Evolutionary conservation across 768 basidiomycete genomes (phyloP), one percentile per base, ranked within the genome.

Genomic region (Mycena vitilis): DNA sequence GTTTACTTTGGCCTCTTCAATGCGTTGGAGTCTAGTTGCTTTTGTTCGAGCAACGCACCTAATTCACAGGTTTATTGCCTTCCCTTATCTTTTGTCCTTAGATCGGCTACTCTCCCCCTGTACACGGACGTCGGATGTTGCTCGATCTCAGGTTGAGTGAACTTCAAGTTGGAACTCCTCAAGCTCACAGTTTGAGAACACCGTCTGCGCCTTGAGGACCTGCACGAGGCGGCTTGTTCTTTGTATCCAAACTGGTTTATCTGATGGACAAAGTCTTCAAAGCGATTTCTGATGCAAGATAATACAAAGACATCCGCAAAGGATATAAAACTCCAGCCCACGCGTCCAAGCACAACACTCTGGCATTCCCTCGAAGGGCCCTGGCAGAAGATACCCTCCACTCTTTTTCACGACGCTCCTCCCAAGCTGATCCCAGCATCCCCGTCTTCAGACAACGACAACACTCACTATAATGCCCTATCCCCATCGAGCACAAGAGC

Each of bases 331-430:
- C 58, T 25, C 7, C 5, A 23, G 37, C 10, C 40, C 40, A 40
- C 44, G n/a, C 18, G 30, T 30, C 30, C 30, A 9, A 37, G 13
- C 18, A 15, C 15, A 63, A 40, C 10, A 30, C 22, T 34, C 49
- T 58, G 66, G 59, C 36, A 62, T 42, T 63, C 57, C 67, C 61
- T 68, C 25, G 61, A 68, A 37, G 56, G 67, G 67, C 56, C 34
- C 51, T 53, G 36, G 16, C 45, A 60, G 15, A 23, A 25, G 59
- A 60, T n/a, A 45, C 56, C 48, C 25, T 44, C 20, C 55, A 13
- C 30, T 57, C 30, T 10, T 57, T 54, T 25, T 48, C 4, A 34
- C 36, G 38, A 25, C 40, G 47, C 59, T 37, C 25, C 34, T 49
- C 15, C 23, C 37, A 20, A 22, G 25, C 64, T 8, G 23, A 9